Percentiles rank a stretch among this genome's conserved stretches.
phyloP scores from a whole-genome alignment of 73 alveolate species.

The Paramecium sexaurelia region DNA sequence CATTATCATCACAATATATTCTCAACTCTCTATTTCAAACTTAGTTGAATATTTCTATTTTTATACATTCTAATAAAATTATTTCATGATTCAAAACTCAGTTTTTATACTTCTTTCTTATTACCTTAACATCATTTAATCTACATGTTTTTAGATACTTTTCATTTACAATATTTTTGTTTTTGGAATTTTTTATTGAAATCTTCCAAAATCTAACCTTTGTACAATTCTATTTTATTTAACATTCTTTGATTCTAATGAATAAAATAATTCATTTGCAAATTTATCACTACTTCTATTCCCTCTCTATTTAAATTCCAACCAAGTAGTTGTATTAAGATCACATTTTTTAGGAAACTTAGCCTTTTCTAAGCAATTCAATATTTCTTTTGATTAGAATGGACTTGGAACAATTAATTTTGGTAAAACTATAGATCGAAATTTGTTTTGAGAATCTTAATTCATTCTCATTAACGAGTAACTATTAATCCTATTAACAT shows the following conservation, averaged over 20 bases:
- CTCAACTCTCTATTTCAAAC: not conserved
- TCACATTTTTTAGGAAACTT: not conserved
- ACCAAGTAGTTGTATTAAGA: not conserved
- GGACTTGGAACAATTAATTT: not conserved
- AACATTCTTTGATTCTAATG: not conserved
- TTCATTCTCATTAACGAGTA: not conserved
- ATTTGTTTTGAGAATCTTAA: not conserved
- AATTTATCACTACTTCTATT: not conserved
- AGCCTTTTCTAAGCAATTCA: not conserved
- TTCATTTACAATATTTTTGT: not conserved
- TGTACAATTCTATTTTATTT: not conserved
- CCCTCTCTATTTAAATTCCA: not conserved
- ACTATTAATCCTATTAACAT: not conserved
- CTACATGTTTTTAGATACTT: not conserved
- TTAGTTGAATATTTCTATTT: no score
- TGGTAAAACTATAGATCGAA: not conserved
- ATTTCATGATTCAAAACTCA: not conserved
- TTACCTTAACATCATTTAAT: not conserved
- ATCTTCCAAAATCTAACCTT: not conserved
- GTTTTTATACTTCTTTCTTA: not conserved
- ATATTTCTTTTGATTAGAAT: not conserved
- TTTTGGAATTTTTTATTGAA: not conserved
- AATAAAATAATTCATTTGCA: not conserved
- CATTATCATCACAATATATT: not conserved
- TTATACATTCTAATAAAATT: no score